phyloP scores from a whole-genome alignment of 371 early-diverging fungal species.

The Smittium mucronatum region DNA sequence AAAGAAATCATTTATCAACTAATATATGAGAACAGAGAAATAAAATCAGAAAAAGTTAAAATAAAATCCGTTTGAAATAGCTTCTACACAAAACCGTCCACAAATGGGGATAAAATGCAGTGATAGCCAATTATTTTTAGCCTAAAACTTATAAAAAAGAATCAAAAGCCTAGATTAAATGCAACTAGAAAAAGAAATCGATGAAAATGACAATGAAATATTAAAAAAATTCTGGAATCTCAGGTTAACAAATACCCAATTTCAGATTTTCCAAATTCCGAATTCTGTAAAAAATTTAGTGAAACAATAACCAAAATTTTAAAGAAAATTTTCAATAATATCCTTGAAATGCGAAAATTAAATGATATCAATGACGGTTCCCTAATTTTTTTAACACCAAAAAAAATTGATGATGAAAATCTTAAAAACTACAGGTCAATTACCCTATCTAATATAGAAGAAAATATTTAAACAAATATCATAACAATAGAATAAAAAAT shows the following conservation, averaged over 20 bases:
- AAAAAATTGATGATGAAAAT: slow-evolving; percentile 10
- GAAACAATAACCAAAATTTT: background rate
- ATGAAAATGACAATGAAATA: background rate
- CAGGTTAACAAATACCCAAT: background rate
- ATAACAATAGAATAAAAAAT: slow-evolving; percentile 5
- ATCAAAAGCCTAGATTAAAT: background rate
- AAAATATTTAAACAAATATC: slow-evolving; percentile 11
- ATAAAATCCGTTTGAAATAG: background rate
- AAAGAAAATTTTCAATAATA: background rate
- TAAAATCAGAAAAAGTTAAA: too few relatives aligned
- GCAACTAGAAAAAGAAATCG: background rate
- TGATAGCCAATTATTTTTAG: background rate
- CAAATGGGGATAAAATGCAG: background rate
- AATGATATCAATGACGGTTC: background rate
- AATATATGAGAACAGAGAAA: slow-evolving; percentile 1
- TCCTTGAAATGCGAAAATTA: background rate
- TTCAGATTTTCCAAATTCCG: background rate
- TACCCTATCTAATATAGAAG: slow-evolving; percentile 14
- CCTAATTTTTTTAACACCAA: background rate
- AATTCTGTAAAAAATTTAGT: slow-evolving; percentile 2
- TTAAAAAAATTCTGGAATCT: background rate
- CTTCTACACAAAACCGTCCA: slow-evolving; percentile 1
- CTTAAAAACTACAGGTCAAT: slow-evolving; percentile 13
- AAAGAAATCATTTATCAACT: background rate
- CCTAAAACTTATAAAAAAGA: background rate